phyloP scores from a whole-genome alignment of 139 green algal genomes.

The Spirogloea muscicola region DNA sequence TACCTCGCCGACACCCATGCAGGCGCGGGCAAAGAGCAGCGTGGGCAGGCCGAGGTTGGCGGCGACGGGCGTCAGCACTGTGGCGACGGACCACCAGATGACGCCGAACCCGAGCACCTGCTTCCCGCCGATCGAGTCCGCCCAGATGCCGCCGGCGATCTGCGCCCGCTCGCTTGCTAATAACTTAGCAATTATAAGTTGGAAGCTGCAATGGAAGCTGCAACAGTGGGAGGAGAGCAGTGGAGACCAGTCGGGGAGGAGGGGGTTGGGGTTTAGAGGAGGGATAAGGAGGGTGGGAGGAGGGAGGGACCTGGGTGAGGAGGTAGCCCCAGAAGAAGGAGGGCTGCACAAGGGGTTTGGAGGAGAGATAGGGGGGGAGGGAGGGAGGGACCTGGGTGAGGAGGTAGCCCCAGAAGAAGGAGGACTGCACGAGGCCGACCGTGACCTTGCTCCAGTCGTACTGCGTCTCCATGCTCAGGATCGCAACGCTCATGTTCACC shows the following conservation, averaged over 20 bases:
- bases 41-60: slow-evolving; percentile 70
- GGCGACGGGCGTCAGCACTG: slow-evolving; percentile 82
- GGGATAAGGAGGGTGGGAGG: neutral
- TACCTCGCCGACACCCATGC: slow-evolving; percentile 91
- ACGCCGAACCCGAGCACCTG: slow-evolving; percentile 89
- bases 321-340: slow-evolving; percentile 97
- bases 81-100: slow-evolving; percentile 91
- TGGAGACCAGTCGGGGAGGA: too few relatives aligned
- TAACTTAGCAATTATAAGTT: too few relatives aligned
- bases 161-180: too few relatives aligned
- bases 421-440: slow-evolving; percentile 90
- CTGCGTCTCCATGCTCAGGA: slow-evolving; percentile 88
- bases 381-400: slow-evolving; percentile 52
- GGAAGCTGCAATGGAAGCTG: too few relatives aligned
- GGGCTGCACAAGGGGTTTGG: slow-evolving; percentile 65
- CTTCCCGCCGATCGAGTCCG: slow-evolving; percentile 89
- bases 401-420: slow-evolving; percentile 96
- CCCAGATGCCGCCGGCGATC: slow-evolving; percentile 85
- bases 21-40: slow-evolving; percentile 75
- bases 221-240: too few relatives aligned
- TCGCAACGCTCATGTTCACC: slow-evolving; percentile 94
- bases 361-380: neutral
- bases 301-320: slow-evolving; percentile 53
- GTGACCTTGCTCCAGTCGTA: slow-evolving; percentile 79
- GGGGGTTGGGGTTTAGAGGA: too few relatives aligned